A percentile compares a stretch with the other conserved stretches of the same genome.
These are phyloP conservation scores for Lecanicillium sp. DNA, from an alignment of 2,329 filamentous ascomycete species.

Conservation along the genomic window DNA sequence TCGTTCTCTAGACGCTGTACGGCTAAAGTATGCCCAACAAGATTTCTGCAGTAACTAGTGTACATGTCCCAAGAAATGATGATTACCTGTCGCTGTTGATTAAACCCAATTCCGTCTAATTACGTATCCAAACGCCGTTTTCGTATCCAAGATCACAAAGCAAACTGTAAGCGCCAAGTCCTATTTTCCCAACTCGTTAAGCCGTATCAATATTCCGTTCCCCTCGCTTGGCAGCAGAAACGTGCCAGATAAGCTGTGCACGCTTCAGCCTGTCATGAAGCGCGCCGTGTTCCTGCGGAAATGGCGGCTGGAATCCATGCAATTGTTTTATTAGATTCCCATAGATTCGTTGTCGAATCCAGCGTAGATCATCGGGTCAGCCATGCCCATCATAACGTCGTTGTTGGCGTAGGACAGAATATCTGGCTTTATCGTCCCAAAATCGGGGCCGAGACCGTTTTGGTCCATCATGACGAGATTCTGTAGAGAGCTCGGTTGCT, in stretches of 20 bases:
- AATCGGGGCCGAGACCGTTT: slow-evolving; percentile 45
- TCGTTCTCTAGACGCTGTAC: no score
- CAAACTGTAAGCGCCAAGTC: background rate
- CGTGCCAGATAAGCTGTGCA: background rate
- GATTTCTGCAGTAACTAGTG: no score
- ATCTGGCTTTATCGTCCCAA: slow-evolving; percentile 51
- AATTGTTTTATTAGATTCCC: slow-evolving; percentile 29
- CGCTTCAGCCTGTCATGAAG: background rate
- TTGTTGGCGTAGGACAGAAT: slow-evolving; percentile 46
- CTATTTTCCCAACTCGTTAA: background rate
- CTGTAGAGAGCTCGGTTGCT: slow-evolving; percentile 36
- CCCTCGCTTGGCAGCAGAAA: no score
- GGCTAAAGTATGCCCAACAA: no score
- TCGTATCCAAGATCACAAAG: background rate
- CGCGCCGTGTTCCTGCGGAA: no score
- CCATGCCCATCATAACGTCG: slow-evolving; percentile 52
- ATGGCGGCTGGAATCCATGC: background rate
- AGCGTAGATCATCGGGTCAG: slow-evolving; percentile 53
- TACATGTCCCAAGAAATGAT: no score
- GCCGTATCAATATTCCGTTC: background rate
- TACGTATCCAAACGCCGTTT: slow-evolving; percentile 1
- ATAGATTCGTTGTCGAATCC: slow-evolving; percentile 43
- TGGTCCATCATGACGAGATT: slow-evolving; percentile 43
- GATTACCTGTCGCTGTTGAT: background rate
- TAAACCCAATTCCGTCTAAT: background rate